phyloP scores from a whole-genome alignment of 139 green algal species.

The Chlamydomonas asymmetrica region DNA sequence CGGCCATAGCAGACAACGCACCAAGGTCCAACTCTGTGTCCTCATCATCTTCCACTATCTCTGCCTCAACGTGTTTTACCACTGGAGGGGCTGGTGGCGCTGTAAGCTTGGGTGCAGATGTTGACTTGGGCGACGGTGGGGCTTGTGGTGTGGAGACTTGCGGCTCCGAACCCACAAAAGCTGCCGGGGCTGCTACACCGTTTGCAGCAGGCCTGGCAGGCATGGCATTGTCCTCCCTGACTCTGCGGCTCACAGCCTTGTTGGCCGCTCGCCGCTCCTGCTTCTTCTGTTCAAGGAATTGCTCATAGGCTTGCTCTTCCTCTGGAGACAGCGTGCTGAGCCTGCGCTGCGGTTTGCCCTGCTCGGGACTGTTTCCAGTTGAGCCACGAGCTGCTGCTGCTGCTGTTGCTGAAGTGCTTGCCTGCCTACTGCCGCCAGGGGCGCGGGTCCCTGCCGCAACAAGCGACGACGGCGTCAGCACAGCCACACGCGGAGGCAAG shows the following conservation, averaged over 20 bases:
- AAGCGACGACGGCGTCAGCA: too few species aligned
- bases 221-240: constrained; percentile 12
- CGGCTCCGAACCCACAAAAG: neutral
- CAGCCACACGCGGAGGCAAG: too few species aligned
- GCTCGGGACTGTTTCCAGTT: too few species aligned
- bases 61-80: constrained; percentile 20
- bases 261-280: too few species aligned
- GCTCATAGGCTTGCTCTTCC: constrained; percentile 15
- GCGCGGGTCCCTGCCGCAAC: too few species aligned
- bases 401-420: neutral
- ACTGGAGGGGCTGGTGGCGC: constrained; percentile 35
- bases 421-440: too few species aligned
- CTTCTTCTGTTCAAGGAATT: constrained; percentile 1
- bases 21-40: constrained; percentile 6
- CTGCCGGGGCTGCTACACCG: neutral
- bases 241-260: constrained; percentile 33
- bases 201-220: neutral
- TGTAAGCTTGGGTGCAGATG: neutral
- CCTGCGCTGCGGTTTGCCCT: too few species aligned
- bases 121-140: neutral
- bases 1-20: constrained; percentile 3
- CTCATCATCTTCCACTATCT: constrained; percentile 19
- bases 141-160: too few species aligned
- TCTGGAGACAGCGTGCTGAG: too few species aligned
- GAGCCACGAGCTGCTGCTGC: too few species aligned